A percentile compares a stretch with the other conserved stretches of the same genome.
Evolutionary conservation across 2,329 filamentous ascomycete species (phyloP).

Genomic region (Monascus ruber): DNA sequence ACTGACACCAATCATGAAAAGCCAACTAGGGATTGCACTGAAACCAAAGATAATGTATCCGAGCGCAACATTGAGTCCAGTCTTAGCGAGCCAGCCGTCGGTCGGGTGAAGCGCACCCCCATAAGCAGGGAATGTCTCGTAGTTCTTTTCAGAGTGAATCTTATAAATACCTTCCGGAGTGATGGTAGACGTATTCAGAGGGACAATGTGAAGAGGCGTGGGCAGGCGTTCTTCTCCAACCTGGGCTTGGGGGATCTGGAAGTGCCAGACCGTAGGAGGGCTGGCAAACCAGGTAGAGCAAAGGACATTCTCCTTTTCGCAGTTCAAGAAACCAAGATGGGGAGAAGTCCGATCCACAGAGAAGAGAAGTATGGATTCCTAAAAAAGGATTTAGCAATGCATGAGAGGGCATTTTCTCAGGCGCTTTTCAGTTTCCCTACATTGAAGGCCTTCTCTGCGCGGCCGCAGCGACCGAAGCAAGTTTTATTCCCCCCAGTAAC

Average conservation of each 20-base stretch:
- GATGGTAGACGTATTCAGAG: conserved; percentile 47
- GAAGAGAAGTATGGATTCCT: conserved; percentile 45
- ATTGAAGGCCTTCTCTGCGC: conserved; percentile 42
- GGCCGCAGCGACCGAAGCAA: conserved; percentile 49
- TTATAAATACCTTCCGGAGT: conserved; percentile 46
- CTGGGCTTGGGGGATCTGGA: conserved; percentile 43
- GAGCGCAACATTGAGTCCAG: conserved; percentile 41
- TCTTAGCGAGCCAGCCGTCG: conserved; percentile 45
- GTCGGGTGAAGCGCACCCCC: conserved; percentile 52
- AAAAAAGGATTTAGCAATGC: conserved; percentile 2
- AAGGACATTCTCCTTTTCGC: conserved; percentile 46
- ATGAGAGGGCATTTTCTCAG: too few species aligned
- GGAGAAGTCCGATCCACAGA: conserved; percentile 43
- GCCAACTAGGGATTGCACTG: conserved; percentile 50
- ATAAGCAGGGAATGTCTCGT: conserved; percentile 41
- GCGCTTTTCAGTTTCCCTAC: conserved; percentile 17
- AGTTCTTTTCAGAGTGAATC: conserved; percentile 46
- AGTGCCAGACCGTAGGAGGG: conserved; percentile 47
- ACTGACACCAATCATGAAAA: conserved; percentile 53
- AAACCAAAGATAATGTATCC: conserved; percentile 48
- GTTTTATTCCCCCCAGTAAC: conserved; percentile 54
- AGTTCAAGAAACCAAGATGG: conserved; percentile 47
- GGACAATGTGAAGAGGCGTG: conserved; percentile 42
- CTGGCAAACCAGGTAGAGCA: conserved; percentile 50
- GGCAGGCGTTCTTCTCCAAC: conserved; percentile 42